phyloP scores from a whole-genome alignment of 306 rosid genomes.

The Hippophae rhamnoides region DNA sequence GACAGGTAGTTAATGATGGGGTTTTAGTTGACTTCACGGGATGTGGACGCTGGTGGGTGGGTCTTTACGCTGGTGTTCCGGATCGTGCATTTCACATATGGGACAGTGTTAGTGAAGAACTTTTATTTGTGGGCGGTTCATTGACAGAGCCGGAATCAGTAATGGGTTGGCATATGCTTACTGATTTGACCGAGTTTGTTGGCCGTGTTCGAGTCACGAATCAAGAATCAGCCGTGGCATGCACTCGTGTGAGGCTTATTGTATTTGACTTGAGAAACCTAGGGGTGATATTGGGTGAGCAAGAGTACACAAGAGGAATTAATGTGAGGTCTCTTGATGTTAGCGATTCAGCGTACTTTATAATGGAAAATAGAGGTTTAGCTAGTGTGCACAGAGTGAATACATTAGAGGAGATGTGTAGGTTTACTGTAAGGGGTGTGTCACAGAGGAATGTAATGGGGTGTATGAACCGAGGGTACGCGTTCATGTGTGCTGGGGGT shows the following conservation, averaged over 20 bases:
- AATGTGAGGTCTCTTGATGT: conserved; percentile 49
- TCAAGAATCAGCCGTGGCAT: conserved; percentile 48
- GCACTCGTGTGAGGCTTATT: conserved; percentile 42
- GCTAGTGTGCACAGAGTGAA: conserved; percentile 41
- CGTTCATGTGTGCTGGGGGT: conserved; percentile 33
- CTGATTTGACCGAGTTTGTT: conserved; percentile 36
- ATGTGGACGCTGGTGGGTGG: conserved; percentile 55
- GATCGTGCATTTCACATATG: conserved; percentile 68
- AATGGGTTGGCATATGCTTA: conserved; percentile 74
- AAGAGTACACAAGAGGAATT: conserved; percentile 23
- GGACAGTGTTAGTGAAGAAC: conserved; percentile 34
- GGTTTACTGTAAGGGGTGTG: conserved; percentile 24
- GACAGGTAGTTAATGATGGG: conserved; percentile 50
- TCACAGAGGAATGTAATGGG: conserved; percentile 35
- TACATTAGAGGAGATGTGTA: conserved; percentile 36
- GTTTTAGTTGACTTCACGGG: conserved; percentile 64
- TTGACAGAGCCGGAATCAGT: conserved; percentile 66
- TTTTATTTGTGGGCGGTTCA: conserved; percentile 39
- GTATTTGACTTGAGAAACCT: conserved; percentile 43
- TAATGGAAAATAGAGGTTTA: conserved; percentile 32
- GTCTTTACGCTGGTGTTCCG: conserved; percentile 61
- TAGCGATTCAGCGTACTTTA: conserved; percentile 29
- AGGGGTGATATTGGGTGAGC: conserved; percentile 24
- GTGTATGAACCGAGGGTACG: conserved; percentile 50
- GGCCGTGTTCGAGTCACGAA: conserved; percentile 57